Base-by-base conservation (phyloP, 148 eudicot genomes). In the Selenicereus undatus region DNA sequence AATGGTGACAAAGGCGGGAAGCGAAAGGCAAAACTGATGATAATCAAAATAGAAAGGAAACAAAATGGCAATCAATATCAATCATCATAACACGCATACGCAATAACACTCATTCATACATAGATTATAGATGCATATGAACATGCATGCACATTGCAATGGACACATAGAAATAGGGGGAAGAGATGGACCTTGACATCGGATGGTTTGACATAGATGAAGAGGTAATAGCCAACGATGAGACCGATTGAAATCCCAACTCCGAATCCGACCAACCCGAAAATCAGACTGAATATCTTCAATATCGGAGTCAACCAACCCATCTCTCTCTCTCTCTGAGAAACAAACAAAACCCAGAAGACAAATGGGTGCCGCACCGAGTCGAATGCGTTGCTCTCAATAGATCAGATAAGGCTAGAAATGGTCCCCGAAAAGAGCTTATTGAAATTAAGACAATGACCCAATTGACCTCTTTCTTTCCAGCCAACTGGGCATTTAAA, bases 191-290 rank as follows among this genome's bases (percentile, higher is more conserved):
- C 98, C 97, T 91, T 86, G 24, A 94, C 94, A 87, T 92, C 91
- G 70, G 78, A 72, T 71, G 95, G 83, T 74, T 91, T 94, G 78
- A 88, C 87, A 73, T 89, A 92, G 82, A 94, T 88, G 90, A 94
- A 94, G 76, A 89, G 76, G 71, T 69, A 94, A 75, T 94, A 94
- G 0, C 98, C 98, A 77, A 92, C 81, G 9, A 81, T 85, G n/a
- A 94, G 88, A 22, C 98, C 98, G 75, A 90, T 76, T 76, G 95
- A 82, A 82, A 89, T 80, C 58, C 96, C 98, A 78, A 91, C 69
- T 60, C 98, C 98, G 73, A 94, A 94, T 64, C 97, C 97, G 32
- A 84, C 64, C 60, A 90, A 88, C 35, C 97, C 94, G 80, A 94
- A 78, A 32, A 94, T 56, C n/a, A 87, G 74, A 87, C 98, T 92